These are phyloP conservation scores for Chlamydomonas reinhardtii DNA, from an alignment of 163 green algal genomes.

Conservation along the genomic window DNA sequence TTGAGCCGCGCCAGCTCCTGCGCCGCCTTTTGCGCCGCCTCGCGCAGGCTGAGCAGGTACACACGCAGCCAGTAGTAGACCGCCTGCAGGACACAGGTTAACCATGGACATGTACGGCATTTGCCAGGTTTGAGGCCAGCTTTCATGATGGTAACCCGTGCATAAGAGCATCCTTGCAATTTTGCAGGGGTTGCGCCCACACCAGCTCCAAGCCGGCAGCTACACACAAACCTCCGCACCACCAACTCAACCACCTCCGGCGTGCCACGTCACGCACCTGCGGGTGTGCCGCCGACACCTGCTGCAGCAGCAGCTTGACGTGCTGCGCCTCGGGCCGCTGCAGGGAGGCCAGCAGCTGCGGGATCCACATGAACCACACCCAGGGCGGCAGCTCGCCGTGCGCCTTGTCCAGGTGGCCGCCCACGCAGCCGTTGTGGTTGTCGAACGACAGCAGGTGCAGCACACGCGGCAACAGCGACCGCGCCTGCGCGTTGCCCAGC, in stretches of 20 bases:
- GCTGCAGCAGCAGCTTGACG: conserved; percentile 71
- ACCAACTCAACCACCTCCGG: no score
- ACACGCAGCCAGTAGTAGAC: conserved; percentile 93
- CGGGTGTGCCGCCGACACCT: conserved; percentile 57
- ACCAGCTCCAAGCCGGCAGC: no score
- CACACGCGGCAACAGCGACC: conserved; percentile 84
- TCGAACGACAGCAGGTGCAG: conserved; percentile 93
- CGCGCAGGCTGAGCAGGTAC: conserved; percentile 83
- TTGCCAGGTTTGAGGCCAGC: no score
- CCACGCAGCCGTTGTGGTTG: conserved; percentile 59
- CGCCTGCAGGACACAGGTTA: no score
- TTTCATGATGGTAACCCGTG: no score
- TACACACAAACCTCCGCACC: no score
- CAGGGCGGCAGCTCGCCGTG: conserved; percentile 75
- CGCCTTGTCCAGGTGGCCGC: conserved; percentile 38
- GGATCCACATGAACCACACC: conserved; percentile 93
- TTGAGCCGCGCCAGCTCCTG: conserved; percentile 46
- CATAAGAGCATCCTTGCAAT: no score
- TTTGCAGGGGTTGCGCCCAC: no score
- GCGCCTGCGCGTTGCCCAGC: conserved; percentile 65
- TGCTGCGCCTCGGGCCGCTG: conserved; percentile 84
- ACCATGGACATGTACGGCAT: no score
- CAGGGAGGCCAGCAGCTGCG: conserved; percentile 91
- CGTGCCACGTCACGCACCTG: no score
- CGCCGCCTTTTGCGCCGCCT: conserved; percentile 63